Base-by-base conservation (phyloP, 805 yeast species). In the Metschnikowia koreensis region DNA sequence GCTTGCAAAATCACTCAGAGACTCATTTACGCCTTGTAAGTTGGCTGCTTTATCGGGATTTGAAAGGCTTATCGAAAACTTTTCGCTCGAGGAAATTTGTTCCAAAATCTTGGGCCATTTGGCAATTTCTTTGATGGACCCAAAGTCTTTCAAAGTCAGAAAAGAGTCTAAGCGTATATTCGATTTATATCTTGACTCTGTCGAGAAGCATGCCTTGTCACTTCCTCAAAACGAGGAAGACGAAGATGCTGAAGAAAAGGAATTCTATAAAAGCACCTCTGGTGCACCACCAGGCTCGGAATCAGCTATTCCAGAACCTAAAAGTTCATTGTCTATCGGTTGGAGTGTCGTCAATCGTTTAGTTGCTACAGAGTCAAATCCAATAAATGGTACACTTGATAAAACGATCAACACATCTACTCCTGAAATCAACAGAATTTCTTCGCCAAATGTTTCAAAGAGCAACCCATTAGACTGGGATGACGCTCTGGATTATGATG, bases 71-170 rank as follows among this genome's bases (percentile, higher is more conserved):
- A 71, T 85, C 26, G 86, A 83, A 7, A 81, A 77, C 41, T 91
- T 92, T 60, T 71, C 86, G 1, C 83, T 91, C 0, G 87, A 82
- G 13, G 85, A 89, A 41, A 85, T 90, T 50, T 88, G 96, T 51
- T 83, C 85, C 26, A 89, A 86, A 64, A 81, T 92, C 15, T 70
- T 94, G 49, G 93, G 96, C 0, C 89, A 90, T 2, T 80, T 94
- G 50, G 91, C 97, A 0, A 88, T 94, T 0, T 82, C 94, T 1
- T 71, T 93, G 50, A 77, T 93, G 63, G 98, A 94, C 66, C 79
- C 77, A 48, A 69, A 66, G 47, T 86, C 89, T 10, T 69, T 73
- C 6, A 79, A 81, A 48, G 92, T 93, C 2, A 76, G 98, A 53
- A 68, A 68, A 0, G 88, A 86, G 61, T 96, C 97, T 0, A 81